Evolutionary conservation across 2,329 filamentous ascomycete species (phyloP).

Genomic region (Berkeleyomyces rouxiae): DNA sequence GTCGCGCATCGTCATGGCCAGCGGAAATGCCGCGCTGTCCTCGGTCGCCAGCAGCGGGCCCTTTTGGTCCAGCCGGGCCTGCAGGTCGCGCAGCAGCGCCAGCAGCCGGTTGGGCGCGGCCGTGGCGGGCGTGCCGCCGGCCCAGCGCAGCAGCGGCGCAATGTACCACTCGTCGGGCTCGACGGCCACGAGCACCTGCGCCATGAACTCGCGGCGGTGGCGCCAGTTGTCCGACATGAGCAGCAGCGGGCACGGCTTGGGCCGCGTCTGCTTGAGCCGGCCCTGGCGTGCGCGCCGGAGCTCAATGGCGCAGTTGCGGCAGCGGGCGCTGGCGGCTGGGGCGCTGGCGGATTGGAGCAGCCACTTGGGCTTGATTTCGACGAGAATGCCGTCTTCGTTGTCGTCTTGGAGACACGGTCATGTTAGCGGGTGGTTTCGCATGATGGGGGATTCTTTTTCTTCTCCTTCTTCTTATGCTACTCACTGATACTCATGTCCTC

Average conservation of each 20-base stretch:
- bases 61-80: constrained; percentile 27
- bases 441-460: background rate
- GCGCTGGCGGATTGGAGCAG: constrained; percentile 59
- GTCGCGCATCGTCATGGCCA: constrained; percentile 69
- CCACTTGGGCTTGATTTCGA: constrained; percentile 81
- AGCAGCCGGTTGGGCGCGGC: constrained; percentile 20
- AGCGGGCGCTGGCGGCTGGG: constrained; percentile 43
- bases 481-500: constrained; percentile 48
- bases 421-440: constrained; percentile 2
- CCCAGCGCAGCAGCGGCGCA: constrained; percentile 12
- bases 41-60: constrained; percentile 28
- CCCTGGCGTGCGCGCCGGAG: constrained; percentile 23
- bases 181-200: constrained; percentile 17
- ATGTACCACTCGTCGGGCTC: constrained; percentile 14
- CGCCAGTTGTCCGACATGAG: constrained; percentile 21
- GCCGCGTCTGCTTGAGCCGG: constrained; percentile 24
- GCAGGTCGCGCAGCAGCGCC: constrained; percentile 22
- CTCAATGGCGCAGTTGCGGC: constrained; percentile 54
- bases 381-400: constrained; percentile 23
- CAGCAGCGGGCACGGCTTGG: constrained; percentile 45
- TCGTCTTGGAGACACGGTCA: constrained; percentile 17
- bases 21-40: constrained; percentile 33
- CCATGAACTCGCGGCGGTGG: constrained; percentile 23
- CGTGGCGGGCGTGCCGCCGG: constrained; percentile 4
- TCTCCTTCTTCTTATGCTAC: constrained; percentile 1